Base-by-base conservation (phyloP, 1,139 yeast species). In the Suhomyces panamericanus region DNA sequence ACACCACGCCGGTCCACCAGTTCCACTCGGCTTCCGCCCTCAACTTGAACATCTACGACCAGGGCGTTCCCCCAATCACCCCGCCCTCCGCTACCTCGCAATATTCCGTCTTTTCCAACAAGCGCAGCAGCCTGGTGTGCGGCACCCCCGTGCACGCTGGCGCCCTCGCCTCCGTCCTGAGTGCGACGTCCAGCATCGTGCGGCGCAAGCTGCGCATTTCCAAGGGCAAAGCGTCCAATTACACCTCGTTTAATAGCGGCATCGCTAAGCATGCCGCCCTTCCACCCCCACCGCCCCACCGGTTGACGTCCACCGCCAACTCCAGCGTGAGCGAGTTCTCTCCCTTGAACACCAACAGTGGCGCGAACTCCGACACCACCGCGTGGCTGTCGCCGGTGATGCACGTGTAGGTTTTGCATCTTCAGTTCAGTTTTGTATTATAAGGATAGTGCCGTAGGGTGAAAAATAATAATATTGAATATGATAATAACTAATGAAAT, bases 21-120 rank as follows among this genome's bases (percentile, higher is more conserved):
- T 46, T 46, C 42, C 43, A 39, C 17, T 42, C 49, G 20, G 22
- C 46, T 30, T 46, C 49, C 13, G 43, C 43, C 7, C 41, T 46
- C 17, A 41, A 46, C 17, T 39, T 46, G 16, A 46, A 46, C 28
- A 39, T 32, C 17, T 42, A 46, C 35, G 49, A 46, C 34, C 32
- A 40, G 14, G 46, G 45, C 13, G 49, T 49, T 12, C 60, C 63
- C 16, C 76, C 76, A 9, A 58, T 64, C 16, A 70, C 76, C 2
- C 76, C 76, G 17, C 76, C 76, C 26, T 68, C 72, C 37, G 75
- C 75, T 16, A 66, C 71, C 14, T 69, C 75, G 3, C 75, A 69
- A 53, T 63, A 67, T 44, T 68, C 73, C 26, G 64, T 70, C 10
- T 70, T 70, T 48, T 70, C 75, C 12, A 63, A 60, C 48, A 59